These are phyloP conservation scores for Parsonsia alboflavescens DNA, from an alignment of 257 asterid species.

Conservation along the genomic window DNA sequence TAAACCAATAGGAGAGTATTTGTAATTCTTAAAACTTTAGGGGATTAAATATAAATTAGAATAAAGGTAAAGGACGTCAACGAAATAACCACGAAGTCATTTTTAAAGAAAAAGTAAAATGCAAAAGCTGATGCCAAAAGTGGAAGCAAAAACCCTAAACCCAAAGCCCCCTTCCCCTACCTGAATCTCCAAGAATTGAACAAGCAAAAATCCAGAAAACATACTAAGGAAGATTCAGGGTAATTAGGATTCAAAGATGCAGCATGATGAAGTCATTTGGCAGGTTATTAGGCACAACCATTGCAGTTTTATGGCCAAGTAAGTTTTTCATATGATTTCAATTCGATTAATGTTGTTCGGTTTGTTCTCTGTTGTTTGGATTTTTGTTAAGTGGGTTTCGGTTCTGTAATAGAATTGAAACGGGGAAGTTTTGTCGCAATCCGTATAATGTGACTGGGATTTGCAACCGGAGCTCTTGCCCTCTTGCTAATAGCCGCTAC, in stretches of 20 bases:
- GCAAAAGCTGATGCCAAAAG: neutral
- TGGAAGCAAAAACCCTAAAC: constrained; percentile 15
- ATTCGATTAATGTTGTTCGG: neutral
- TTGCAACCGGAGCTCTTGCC: constrained; percentile 80
- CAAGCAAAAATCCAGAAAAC: neutral
- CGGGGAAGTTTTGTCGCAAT: constrained; percentile 86
- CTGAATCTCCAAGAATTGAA: neutral
- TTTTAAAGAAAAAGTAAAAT: no score
- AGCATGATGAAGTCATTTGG: constrained; percentile 99
- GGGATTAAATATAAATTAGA: no score
- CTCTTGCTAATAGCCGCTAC: constrained; percentile 95
- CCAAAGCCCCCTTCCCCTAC: neutral
- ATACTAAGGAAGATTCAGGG: neutral
- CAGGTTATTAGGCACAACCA: constrained; percentile 97
- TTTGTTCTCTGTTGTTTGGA: constrained; percentile 2
- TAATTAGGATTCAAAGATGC: constrained; percentile 43
- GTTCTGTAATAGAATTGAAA: constrained; percentile 49
- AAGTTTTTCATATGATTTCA: constrained; percentile 6
- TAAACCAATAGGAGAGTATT: no score
- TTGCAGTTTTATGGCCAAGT: constrained; percentile 99
- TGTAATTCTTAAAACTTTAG: no score
- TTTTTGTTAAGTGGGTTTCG: constrained; percentile 6
- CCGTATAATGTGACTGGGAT: constrained; percentile 90
- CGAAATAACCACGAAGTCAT: no score
- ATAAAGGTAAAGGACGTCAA: no score